Base-by-base conservation (phyloP, 306 rosid genomes). In the Myrica gale region DNA sequence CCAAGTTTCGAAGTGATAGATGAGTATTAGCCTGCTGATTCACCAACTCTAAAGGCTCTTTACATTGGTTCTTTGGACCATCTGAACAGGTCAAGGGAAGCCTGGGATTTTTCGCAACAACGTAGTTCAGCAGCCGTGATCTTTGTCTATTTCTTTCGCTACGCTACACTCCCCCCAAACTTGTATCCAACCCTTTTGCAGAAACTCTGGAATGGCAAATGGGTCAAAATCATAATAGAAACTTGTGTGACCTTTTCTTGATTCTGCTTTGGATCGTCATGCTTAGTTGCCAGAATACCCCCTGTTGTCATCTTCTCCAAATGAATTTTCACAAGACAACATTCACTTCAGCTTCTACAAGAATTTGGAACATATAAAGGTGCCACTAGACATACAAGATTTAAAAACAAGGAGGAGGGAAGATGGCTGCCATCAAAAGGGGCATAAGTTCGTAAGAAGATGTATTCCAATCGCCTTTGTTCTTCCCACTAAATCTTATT, bases 111-210 rank as follows among this genome's bases (percentile, higher is more conserved):
- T 4, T 47, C 20, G 37, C 56, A 46, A 46, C 23, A 15, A 46
- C 39, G 48, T 10, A 26, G 17, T 48, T 70, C 58, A 26, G 19
- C 41, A 70, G 5, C 45, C 16, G 74, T 52, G 44, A 9, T 43
- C 58, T 69, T 32, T 12, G 37, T 70, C 58, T 46, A 48, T 70
- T 11, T 70, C 74, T 48, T 26, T 70, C 7, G 58, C 13, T 19
- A 48, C 21, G 50, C 74, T 70, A n/a, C n/a, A n/a, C n/a, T n/a
- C n/a, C n/a, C n/a, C 32, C 74, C 74, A 70, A 70, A 23, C 65
- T 58, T 58, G 65, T 57, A 23, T 58, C 65, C 65, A 58, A 23
- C 17, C 0, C 65, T 23, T 58, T 32, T 32, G 41, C 41, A 21
- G 6, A 5, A 21, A 58, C 26, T 58, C 23, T 15, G 65, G 65